Percentiles rank a stretch among this genome's conserved stretches.
These are phyloP conservation scores for Trichoderma atroviride DNA, from an alignment of 2,329 filamentous ascomycete species.

Conservation along the genomic window DNA sequence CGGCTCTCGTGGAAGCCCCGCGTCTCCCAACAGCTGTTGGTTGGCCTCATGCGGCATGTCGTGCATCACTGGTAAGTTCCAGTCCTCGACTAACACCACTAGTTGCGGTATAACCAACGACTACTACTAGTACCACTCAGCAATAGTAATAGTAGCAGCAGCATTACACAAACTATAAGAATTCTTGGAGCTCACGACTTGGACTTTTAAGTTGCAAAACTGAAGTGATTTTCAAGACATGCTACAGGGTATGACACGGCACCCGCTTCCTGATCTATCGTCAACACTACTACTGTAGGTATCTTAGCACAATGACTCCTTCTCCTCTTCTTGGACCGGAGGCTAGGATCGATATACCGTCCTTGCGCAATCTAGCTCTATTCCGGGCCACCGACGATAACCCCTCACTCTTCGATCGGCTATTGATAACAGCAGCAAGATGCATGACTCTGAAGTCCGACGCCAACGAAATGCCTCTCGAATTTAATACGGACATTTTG, in stretches of 20 bases:
- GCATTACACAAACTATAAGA: neutral
- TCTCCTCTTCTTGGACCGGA: neutral
- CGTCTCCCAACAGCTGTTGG: constrained; percentile 8
- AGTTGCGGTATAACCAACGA: neutral
- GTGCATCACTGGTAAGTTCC: neutral
- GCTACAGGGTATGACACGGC: neutral
- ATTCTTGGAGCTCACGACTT: neutral
- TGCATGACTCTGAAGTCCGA: neutral
- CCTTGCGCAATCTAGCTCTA: neutral
- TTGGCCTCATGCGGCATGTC: neutral
- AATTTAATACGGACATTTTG: neutral
- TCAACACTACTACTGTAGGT: neutral
- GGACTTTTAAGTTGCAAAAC: neutral
- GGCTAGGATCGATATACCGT: neutral
- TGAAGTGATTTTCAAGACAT: neutral
- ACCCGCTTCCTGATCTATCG: neutral
- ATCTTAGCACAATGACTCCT: neutral
- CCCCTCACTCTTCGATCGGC: constrained; percentile 16
- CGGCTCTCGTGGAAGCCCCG: constrained; percentile 4
- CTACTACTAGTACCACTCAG: neutral
- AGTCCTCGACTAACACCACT: neutral
- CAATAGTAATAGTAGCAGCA: neutral
- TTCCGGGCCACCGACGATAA: constrained; percentile 15
- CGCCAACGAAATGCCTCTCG: neutral
- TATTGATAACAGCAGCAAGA: neutral